Base-by-base conservation (phyloP, 192 early-diverging fungal species). In the Backusella parvicylindrica region DNA sequence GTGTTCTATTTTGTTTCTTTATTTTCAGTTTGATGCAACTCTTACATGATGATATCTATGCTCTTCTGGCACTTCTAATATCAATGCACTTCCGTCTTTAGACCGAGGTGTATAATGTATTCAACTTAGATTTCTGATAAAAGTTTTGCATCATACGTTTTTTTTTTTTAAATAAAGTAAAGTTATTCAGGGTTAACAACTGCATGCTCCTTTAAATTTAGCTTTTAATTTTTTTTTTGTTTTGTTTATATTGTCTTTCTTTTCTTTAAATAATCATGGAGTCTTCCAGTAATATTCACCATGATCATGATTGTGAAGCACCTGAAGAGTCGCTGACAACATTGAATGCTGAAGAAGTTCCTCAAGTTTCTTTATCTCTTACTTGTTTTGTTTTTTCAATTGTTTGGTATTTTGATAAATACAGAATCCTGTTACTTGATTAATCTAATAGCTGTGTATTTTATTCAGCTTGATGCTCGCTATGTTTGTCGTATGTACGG, bases 401-500 rank as follows among this genome's bases (percentile, higher is more conserved):
- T 21, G 50, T 8, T 56, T 23, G 50, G 50, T 56, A 23, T 26
- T 26, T 23, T 26, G 21, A 7, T 23, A 56, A 56, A n/a, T 26
- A 12, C 2, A 0, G 6, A 26, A 26, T 9, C 7, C 2, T 3
- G 8, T 26, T 1, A 21, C 40, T 13, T 41, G 0, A 8, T 9
- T 26, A 23, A 18, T 56, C 11, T 56, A 56, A 23, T 8, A 23
- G 9, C 12, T 56, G 23, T 12, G 6, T 56, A 6, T 56, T 23
- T n/a, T 21, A 56, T 56, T 56, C 2, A 85, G 88, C 1, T 82
- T 95, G 38, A 82, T 84, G 9, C 71, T 93, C 13, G 85, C 86
- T 3, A 84, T 93, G 71, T 91, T 95, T 70, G 86, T 95, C 31
- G 89, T 89, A 0, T 87, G 90, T 18, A 77, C 93, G 8, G 95